Evolutionary conservation across 176 grass and related monocot species (phyloP), one percentile per base, ranked within the genome.

Genomic region (Triticum dicoccoides): DNA sequence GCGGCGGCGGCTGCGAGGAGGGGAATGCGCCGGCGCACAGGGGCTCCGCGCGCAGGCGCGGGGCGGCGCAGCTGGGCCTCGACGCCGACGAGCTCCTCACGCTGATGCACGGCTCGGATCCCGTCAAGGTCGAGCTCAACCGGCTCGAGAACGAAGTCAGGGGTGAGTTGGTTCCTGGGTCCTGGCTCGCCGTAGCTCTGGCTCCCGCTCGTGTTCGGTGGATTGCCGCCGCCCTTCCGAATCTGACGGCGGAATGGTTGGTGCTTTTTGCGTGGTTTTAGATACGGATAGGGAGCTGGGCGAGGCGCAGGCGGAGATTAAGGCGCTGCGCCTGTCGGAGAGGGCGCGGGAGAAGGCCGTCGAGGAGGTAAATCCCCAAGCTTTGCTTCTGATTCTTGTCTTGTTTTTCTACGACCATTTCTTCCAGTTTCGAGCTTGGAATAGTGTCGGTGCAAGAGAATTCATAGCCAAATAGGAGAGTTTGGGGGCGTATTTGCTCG

Each of bases 101-200:
- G 65, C 92, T 98, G 61, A 87, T 98, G 82, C 97, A 98, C 78
- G 94, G 97, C 3, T 98, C 97, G 88, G 94, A 98, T 98, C 96
- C 96, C 86, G 89, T 98, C 84, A 98, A 90, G 89, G 92, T 98
- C n/a, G 96, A 98, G 82, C 93, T 98, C 76, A 96, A 80, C 74
- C 90, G 96, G 47, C 94, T 98, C 41, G 96, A 98, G 88, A 98
- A 98, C 52, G 93, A 98, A 92, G 90, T 96, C 65, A 91, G 92
- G 91, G 94, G 97, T 98, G 90, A 90, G 96, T 65, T 87, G 75
- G 83, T 80, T 88, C 37, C 37, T 38, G 37, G 29, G 29, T 30
- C 42, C 29, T 49, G 83, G 59, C 74, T 59, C 14, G 39, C 24
- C 59, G 39, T 17, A 29, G 24, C 17, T 72, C 39, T 13, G 67